Evolutionary conservation across 805 yeast species (phyloP).

Genomic region (Saturnispora zaruensis): DNA sequence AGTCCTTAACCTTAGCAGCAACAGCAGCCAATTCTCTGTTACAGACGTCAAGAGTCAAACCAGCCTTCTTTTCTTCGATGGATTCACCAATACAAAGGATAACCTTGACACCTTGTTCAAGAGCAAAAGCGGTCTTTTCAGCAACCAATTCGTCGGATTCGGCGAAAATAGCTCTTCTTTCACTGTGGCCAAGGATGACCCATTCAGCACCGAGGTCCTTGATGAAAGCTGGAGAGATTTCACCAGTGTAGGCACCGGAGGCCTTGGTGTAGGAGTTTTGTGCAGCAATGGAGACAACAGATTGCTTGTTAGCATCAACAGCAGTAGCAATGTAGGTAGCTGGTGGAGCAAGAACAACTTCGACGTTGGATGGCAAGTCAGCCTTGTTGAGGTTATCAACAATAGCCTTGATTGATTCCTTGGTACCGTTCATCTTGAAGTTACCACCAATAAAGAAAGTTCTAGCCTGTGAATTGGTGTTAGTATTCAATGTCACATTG

Average conservation of each 20-base stretch:
- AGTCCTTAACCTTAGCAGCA: constrained; percentile 53
- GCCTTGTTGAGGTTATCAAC: constrained; percentile 77
- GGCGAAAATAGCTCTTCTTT: constrained; percentile 89
- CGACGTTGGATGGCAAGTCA: constrained; percentile 65
- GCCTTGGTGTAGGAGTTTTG: constrained; percentile 86
- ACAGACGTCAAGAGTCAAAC: constrained; percentile 77
- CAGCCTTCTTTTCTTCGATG: constrained; percentile 86
- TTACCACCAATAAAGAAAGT: constrained; percentile 95
- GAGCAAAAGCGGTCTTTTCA: constrained; percentile 87
- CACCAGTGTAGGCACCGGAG: constrained; percentile 98
- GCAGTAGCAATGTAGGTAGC: constrained; percentile 84
- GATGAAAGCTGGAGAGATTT: constrained; percentile 78
- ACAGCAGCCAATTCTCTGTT: constrained; percentile 88
- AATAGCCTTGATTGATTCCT: constrained; percentile 73
- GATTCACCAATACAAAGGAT: constrained; percentile 98
- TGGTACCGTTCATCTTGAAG: constrained; percentile 97
- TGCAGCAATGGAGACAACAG: constrained; percentile 74
- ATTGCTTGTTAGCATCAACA: constrained; percentile 54
- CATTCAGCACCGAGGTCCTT: constrained; percentile 89
- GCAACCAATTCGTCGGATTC: constrained; percentile 90
- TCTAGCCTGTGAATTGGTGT: constrained; percentile 18
- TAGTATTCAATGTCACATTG: not conserved
- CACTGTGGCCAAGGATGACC: constrained; percentile 97
- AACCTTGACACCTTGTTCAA: constrained; percentile 82
- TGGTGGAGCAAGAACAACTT: constrained; percentile 95